A percentile compares a stretch with the other conserved stretches of the same genome.
These are phyloP conservation scores for Allomyces macrogynus DNA, from an alignment of 192 early-diverging fungal genomes.

Conservation along the genomic window DNA sequence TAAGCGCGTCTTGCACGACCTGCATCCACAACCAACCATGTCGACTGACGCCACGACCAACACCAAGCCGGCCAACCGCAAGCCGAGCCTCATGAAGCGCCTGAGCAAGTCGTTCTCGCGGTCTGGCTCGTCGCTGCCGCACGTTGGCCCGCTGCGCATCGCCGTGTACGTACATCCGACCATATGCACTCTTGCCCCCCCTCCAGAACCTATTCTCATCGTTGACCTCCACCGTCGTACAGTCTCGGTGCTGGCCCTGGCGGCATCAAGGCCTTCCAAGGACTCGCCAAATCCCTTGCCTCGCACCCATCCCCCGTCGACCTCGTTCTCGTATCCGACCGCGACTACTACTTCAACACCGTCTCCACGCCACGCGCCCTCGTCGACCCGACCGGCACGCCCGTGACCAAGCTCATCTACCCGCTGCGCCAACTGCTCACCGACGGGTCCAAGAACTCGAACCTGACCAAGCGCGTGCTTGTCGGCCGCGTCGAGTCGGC, in stretches of 20 bases:
- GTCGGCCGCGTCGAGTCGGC: background rate
- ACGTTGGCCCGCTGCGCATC: background rate
- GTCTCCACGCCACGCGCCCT: background rate
- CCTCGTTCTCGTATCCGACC: background rate
- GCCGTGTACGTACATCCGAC: background rate
- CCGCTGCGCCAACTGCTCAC: background rate
- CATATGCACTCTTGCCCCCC: background rate
- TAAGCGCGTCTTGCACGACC: too few relatives aligned
- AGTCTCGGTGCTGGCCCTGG: background rate
- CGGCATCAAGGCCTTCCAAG: background rate
- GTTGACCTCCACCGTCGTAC: background rate
- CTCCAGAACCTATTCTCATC: background rate
- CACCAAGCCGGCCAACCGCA: too few relatives aligned
- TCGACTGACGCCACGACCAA: too few relatives aligned
- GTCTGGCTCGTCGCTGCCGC: too few relatives aligned
- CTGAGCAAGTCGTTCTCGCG: too few relatives aligned
- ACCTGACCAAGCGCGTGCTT: background rate
- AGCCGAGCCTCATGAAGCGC: too few relatives aligned
- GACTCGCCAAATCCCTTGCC: background rate
- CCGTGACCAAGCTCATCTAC: background rate
- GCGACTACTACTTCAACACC: background rate
- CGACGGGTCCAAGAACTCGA: background rate
- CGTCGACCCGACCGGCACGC: background rate
- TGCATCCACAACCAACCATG: too few relatives aligned
- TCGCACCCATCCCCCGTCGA: background rate